Conservation (phyloP, 805 yeast species). For the Candida jianshihensis region DNA sequence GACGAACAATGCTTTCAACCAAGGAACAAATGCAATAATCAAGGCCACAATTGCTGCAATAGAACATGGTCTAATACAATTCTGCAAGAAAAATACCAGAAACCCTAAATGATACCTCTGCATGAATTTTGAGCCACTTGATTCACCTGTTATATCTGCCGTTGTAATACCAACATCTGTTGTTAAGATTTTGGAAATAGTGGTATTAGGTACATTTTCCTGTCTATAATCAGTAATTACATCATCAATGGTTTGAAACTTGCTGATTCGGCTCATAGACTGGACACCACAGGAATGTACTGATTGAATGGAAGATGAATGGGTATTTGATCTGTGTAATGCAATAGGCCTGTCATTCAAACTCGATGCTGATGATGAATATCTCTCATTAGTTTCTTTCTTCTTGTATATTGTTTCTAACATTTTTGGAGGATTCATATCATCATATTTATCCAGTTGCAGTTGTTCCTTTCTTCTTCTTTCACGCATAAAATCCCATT, state of each 20-base stretch:
- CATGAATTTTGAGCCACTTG: constrained; percentile 5
- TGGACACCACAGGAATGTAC: no score
- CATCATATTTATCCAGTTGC: constrained; percentile 10
- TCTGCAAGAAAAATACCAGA: constrained; percentile 32
- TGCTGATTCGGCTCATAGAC: constrained; percentile 18
- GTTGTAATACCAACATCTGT: constrained; percentile 14
- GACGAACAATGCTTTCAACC: constrained; percentile 65
- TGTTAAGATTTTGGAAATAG: constrained; percentile 7
- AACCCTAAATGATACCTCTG: constrained; percentile 23
- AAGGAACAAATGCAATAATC: constrained; percentile 74
- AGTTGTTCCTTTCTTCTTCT: constrained; percentile 4
- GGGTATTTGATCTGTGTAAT: no score
- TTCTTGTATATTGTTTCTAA: background rate
- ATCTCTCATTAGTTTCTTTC: no score
- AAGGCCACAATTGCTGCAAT: constrained; percentile 60
- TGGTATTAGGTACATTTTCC: background rate
- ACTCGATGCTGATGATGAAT: no score
- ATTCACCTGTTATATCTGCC: constrained; percentile 8
- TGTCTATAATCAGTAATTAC: constrained; percentile 35
- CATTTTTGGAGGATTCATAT: background rate
- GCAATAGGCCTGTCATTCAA: no score
- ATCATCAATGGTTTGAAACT: constrained; percentile 31
- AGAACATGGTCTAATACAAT: constrained; percentile 64
- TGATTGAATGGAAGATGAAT: no score
- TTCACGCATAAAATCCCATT: constrained; percentile 51